Conservation (phyloP, 176 grass and related monocot genomes). For the Raddia guianensis region DNA sequence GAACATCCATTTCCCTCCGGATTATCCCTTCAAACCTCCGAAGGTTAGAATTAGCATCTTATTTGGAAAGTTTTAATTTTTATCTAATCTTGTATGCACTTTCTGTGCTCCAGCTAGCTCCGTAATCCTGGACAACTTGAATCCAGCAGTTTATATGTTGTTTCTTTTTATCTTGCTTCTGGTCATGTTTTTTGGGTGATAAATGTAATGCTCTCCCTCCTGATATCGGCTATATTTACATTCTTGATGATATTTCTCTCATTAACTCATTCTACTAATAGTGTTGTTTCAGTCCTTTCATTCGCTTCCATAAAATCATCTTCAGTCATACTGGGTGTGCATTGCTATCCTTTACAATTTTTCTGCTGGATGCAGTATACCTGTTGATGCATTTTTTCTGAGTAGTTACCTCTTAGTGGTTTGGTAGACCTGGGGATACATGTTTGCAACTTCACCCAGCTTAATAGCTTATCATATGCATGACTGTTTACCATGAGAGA, state of each 20-base stretch:
- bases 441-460: background rate
- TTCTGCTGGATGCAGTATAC: background rate
- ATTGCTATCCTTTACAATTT: background rate
- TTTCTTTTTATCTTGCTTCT: background rate
- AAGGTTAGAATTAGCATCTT: constrained; percentile 28
- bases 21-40: constrained; percentile 63
- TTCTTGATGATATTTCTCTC: background rate
- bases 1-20: constrained; percentile 63
- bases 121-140: constrained; percentile 1
- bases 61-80: background rate
- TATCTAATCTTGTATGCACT: background rate
- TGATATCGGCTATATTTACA: background rate
- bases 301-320: background rate
- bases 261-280: background rate
- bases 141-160: background rate
- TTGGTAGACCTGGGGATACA: background rate
- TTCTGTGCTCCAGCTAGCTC: background rate
- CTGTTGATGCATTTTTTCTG: constrained; percentile 1
- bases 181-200: background rate
- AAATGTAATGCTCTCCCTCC: background rate
- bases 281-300: background rate
- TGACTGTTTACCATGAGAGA: background rate
- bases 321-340: background rate
- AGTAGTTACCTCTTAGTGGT: constrained; percentile 19
- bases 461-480: background rate